Evolutionary conservation across 805 yeast species (phyloP).

Genomic region (Kodamaea neixiangensis): DNA sequence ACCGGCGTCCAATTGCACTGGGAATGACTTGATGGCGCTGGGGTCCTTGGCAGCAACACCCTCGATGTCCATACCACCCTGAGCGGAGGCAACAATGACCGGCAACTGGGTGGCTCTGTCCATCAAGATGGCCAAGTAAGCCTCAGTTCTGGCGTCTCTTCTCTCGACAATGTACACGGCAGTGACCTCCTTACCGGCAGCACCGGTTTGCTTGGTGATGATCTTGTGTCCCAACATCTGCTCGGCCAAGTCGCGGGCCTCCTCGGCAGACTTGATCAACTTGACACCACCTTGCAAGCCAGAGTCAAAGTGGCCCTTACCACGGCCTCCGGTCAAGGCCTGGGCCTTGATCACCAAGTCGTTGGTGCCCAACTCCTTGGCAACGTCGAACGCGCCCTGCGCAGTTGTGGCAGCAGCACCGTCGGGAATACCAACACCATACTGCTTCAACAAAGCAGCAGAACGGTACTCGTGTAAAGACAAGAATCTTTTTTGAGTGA

Average conservation of each 20-base stretch:
- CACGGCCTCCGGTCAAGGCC: slow-evolving; percentile 99
- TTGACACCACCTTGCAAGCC: slow-evolving; percentile 97
- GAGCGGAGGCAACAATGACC: slow-evolving; percentile 90
- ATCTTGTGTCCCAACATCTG: slow-evolving; percentile 91
- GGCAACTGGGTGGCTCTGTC: slow-evolving; percentile 92
- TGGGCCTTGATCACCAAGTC: slow-evolving; percentile 97
- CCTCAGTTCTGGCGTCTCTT: slow-evolving; percentile 91
- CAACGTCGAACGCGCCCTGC: slow-evolving; percentile 82
- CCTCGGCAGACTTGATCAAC: slow-evolving; percentile 79
- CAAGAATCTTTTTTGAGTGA: slow-evolving; percentile 60
- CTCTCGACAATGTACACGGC: slow-evolving; percentile 96
- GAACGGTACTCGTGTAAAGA: slow-evolving; percentile 97
- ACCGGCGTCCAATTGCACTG: slow-evolving; percentile 75
- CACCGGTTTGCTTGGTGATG: slow-evolving; percentile 97
- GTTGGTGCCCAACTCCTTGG: slow-evolving; percentile 70
- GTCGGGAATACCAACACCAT: slow-evolving; percentile 87
- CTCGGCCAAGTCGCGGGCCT: slow-evolving; percentile 81
- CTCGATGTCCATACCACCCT: slow-evolving; percentile 99
- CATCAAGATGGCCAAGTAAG: slow-evolving; percentile 90
- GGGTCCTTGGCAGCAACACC: slow-evolving; percentile 95
- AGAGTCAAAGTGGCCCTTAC: slow-evolving; percentile 95
- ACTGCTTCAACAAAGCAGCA: slow-evolving; percentile 77
- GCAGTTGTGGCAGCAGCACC: slow-evolving; percentile 92
- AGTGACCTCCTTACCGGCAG: slow-evolving; percentile 94
- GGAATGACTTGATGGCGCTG: slow-evolving; percentile 84